phyloP scores from a whole-genome alignment of 257 asterid species.

The Solanum pimpinellifolium region DNA sequence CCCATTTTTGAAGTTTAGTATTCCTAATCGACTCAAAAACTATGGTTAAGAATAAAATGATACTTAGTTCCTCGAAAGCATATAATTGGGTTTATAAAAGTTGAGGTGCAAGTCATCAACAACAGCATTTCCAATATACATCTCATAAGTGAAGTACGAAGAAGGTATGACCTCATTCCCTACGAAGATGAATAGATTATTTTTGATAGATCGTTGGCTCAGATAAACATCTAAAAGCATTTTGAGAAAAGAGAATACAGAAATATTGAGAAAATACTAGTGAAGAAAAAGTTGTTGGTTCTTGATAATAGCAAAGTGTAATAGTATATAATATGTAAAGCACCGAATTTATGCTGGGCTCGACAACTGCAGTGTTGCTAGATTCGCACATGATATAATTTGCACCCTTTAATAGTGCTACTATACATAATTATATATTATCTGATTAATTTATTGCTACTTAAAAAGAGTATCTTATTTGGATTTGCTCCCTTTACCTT shows the following conservation, averaged over 20 bases:
- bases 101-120: not conserved
- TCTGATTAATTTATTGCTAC: not conserved
- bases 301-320: not conserved
- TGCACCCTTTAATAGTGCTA: not conserved
- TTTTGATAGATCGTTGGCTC: not conserved
- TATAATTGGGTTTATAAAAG: not conserved
- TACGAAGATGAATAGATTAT: not conserved
- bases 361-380: not conserved
- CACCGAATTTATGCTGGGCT: not conserved
- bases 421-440: not conserved
- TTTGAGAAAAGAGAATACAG: not conserved
- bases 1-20: not conserved
- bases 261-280: not conserved
- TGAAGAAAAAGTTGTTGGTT: not conserved
- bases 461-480: constrained; percentile 10
- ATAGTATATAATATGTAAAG: not conserved
- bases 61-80: not conserved
- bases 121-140: not conserved
- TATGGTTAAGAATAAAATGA: not conserved
- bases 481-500: constrained; percentile 21
- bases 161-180: not conserved
- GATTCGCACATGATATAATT: not conserved
- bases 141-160: accelerated
- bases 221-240: not conserved
- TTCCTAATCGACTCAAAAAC: not conserved